Conservation (phyloP, 1,284 basidiomycete genomes). For the Cryptococcus sp. region DNA sequence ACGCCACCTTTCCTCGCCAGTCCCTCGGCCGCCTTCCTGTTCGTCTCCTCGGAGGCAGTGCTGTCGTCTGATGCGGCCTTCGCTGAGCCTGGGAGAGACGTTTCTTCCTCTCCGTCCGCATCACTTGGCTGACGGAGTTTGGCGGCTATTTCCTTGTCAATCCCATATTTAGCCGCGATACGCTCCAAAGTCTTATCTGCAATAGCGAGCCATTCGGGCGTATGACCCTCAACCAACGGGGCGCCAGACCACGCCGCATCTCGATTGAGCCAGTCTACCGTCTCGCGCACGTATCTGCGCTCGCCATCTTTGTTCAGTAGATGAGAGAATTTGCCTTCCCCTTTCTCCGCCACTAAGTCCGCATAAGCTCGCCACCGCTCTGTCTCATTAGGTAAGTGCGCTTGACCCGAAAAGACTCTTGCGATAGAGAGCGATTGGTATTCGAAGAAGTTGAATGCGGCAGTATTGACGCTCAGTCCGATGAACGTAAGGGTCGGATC, state of each 20-base stretch:
- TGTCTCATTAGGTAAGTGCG: constrained; percentile 25
- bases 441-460: constrained; percentile 42
- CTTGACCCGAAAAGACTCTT: constrained; percentile 29
- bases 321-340: constrained; percentile 33
- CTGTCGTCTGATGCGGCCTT: constrained; percentile 8
- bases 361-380: constrained; percentile 19
- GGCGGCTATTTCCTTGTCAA: constrained; percentile 7
- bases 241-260: constrained; percentile 31
- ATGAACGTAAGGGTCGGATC: constrained; percentile 58
- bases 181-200: constrained; percentile 19
- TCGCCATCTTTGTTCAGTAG: constrained; percentile 35
- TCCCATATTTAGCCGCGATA: constrained; percentile 22
- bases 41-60: constrained; percentile 16
- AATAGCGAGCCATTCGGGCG: constrained; percentile 25
- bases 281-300: constrained; percentile 30
- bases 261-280: constrained; percentile 39
- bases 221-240: constrained; percentile 27
- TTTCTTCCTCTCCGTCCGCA: constrained; percentile 2
- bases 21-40: constrained; percentile 11
- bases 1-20: constrained; percentile 3
- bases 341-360: constrained; percentile 15
- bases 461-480: constrained; percentile 36
- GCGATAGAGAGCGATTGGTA: constrained; percentile 36
- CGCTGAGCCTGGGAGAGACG: background rate
- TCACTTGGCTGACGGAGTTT: constrained; percentile 3